Base-by-base conservation (phyloP, 2,329 filamentous ascomycete genomes). In the Pseudogymnoascus sp. region DNA sequence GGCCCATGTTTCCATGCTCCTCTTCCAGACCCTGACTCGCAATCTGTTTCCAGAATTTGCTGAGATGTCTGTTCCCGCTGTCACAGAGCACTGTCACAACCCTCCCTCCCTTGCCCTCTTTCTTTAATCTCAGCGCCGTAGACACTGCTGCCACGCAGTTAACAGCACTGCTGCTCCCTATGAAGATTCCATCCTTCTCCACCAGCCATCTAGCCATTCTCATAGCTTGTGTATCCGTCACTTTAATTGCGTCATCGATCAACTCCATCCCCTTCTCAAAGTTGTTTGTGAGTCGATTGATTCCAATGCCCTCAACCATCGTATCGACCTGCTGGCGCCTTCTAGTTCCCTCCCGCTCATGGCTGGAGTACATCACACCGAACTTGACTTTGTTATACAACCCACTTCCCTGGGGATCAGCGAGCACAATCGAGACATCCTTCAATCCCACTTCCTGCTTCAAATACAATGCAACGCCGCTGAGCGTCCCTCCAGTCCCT, bases 141-240 rank as follows among this genome's bases (percentile, higher is more conserved):
- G 82, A 82, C 8, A 90, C 86, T 21, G 90, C 89, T 4, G 89
- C 91, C 44, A 90, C 89, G 81, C 93, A 96, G 74, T 99, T 99
- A 61, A 99, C 93, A n/a, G 93, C 89, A 75, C 90, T 96, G 74
- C 91, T 96, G 74, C 93, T 96, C 7, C 95, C 96, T 42, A 93
- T 82, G 71, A 99, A 99, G 62, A 99, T 87, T 6, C 95, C 95
- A 74, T 99, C 95, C 67, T 93, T 89, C 77, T 97, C 93, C 7
- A 97, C 93, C 42, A 99, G 78, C 91, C 92, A 97, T 66, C 91
- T 82, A n/a, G 93, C 95, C 95, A 99, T 99, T 62, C 82, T 83
- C 73, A 90, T 86, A 11, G 95, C 95, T 78, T 99, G 93, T 60
- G 86, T 84, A 75, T 99, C 96, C 2, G 86, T 90, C 13, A 99